Conservation (phyloP, 345 rosid genomes). For the Rhodamnia argentea region DNA sequence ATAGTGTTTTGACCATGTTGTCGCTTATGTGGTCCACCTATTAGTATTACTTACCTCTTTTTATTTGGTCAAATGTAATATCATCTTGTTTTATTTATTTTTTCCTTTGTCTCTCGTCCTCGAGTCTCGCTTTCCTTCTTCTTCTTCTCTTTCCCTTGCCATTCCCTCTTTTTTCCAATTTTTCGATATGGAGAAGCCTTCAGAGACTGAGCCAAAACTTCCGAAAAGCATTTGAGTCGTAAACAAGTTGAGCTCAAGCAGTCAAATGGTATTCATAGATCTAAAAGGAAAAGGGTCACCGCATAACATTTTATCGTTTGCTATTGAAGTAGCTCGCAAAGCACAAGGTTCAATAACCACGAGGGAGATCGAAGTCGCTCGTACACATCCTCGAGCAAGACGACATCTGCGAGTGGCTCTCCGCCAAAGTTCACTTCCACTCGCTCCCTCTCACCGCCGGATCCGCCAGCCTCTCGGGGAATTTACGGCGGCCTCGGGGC, state of each 20-base stretch:
- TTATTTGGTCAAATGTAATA: no score
- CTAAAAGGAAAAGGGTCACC: background rate
- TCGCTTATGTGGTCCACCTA: background rate
- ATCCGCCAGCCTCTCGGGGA: no score
- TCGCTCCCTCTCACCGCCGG: background rate
- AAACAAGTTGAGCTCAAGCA: accelerated
- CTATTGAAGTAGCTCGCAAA: background rate
- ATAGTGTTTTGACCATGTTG: accelerated
- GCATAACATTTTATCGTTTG: background rate
- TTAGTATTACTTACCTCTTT: background rate
- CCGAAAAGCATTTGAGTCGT: background rate
- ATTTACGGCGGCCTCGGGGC: background rate
- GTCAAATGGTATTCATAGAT: accelerated
- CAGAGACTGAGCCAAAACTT: no score
- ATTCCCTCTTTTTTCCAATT: background rate
- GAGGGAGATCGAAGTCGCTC: accelerated
- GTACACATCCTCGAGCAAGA: background rate
- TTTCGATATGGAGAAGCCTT: no score
- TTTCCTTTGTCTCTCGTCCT: no score
- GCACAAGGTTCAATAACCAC: background rate
- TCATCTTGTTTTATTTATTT: accelerated
- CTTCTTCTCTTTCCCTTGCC: background rate
- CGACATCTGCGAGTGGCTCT: background rate
- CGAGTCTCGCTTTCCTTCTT: no score
- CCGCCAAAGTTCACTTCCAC: background rate